Evolutionary conservation across 345 rosid genomes (phyloP).

Genomic region (Odontarrhena argentea): DNA sequence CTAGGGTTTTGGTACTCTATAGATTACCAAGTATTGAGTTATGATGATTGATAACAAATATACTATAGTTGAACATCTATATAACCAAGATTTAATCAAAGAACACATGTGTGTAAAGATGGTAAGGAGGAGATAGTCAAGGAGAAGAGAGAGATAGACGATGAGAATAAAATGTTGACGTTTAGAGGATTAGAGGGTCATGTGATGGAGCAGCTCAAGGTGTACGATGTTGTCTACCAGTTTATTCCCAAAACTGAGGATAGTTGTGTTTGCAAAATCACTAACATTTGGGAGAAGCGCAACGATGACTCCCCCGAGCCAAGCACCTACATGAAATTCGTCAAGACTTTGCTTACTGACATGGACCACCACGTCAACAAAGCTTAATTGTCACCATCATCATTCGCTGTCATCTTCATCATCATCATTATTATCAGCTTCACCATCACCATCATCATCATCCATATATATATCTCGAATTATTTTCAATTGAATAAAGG

Average conservation of each 20-base stretch:
- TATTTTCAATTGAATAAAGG: background rate
- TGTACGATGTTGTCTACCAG: constrained; percentile 27
- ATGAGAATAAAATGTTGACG: constrained; percentile 29
- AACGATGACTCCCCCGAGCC: constrained; percentile 40
- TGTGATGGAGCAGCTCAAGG: too few species aligned
- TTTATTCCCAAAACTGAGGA: constrained; percentile 34
- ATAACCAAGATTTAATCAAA: too few species aligned
- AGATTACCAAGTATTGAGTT: too few species aligned
- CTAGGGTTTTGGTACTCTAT: too few species aligned
- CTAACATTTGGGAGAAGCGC: too few species aligned
- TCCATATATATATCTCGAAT: background rate
- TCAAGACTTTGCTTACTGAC: constrained; percentile 34
- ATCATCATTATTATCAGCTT: too few species aligned
- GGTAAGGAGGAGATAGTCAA: constrained; percentile 34
- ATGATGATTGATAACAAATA: too few species aligned
- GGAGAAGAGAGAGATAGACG: constrained; percentile 37
- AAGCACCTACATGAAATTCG: constrained; percentile 34
- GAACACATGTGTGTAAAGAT: constrained; percentile 26
- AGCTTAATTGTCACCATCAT: constrained; percentile 19
- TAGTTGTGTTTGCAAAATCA: too few species aligned
- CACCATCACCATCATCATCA: background rate
- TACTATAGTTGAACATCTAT: too few species aligned
- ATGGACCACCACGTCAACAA: constrained; percentile 36
- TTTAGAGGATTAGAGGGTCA: too few species aligned
- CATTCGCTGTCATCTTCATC: too few species aligned